These are phyloP conservation scores for Pichia thaimueangensis DNA, from an alignment of 805 yeast genomes.

Conservation along the genomic window DNA sequence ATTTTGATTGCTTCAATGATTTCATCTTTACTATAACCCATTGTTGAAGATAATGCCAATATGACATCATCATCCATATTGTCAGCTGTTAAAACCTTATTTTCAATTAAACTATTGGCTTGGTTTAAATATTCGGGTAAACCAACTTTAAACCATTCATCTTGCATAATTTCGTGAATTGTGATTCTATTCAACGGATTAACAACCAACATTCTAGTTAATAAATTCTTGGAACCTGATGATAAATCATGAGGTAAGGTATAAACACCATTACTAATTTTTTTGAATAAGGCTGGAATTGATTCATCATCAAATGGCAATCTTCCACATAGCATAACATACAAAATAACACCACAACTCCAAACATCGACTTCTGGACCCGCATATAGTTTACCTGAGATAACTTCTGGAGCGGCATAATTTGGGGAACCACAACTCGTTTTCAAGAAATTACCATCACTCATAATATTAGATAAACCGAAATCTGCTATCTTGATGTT, in stretches of 20 bases:
- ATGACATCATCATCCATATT: constrained; percentile 74
- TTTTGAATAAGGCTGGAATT: constrained; percentile 89
- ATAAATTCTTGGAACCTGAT: constrained; percentile 73
- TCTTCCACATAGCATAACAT: constrained; percentile 94
- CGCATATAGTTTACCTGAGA: constrained; percentile 88
- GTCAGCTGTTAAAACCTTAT: constrained; percentile 23
- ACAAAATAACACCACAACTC: constrained; percentile 93
- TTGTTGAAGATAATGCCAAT: constrained; percentile 63
- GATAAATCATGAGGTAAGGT: constrained; percentile 83
- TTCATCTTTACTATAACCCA: constrained; percentile 87
- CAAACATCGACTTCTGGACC: constrained; percentile 98
- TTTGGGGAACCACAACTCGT: constrained; percentile 96
- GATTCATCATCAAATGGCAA: constrained; percentile 95
- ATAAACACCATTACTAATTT: constrained; percentile 88
- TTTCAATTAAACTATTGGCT: constrained; percentile 35
- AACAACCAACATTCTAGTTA: constrained; percentile 88
- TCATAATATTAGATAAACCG: constrained; percentile 92
- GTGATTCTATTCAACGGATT: constrained; percentile 92
- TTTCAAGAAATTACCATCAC: constrained; percentile 92
- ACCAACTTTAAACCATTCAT: constrained; percentile 84
- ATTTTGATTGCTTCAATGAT: constrained; percentile 57
- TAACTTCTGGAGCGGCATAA: constrained; percentile 97
- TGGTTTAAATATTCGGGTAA: constrained; percentile 77
- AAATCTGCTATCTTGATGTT: constrained; percentile 96
- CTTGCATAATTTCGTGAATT: constrained; percentile 85